Evolutionary conservation across 2,329 filamentous ascomycete species (phyloP), one percentile per base, ranked within the genome.

Genomic region (Xenosphaeropsis pyriputrescens): DNA sequence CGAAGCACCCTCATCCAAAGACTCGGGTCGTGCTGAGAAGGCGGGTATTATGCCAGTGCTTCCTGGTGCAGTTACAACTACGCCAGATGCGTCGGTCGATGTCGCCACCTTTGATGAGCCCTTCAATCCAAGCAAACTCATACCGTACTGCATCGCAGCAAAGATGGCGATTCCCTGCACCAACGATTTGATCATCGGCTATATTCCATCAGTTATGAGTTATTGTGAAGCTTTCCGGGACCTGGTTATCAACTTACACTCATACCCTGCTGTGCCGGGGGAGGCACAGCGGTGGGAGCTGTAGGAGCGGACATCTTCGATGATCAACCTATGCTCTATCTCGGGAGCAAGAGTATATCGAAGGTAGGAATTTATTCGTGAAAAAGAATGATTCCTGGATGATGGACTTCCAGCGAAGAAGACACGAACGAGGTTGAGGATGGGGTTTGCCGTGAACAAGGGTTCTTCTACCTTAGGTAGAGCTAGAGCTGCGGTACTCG

Each of bases 11-110:
- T 74, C 66, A 59, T 76, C 57, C 52, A 77, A 62, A 41, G 58
- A 55, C 42, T 65, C 58, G n/a, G 81, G 78, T 37, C 81, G 72
- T 43, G 78, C 64, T 38, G 67, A 63, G 54, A 76, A 86, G 14
- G 75, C 60, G 18, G 79, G 77, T 39, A 85, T 75, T 15, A 62
- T 62, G 36, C 61, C 68, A 19, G 63, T 64, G 48, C 70, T 73
- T 38, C 62, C 60, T 33, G 70, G 63, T 16, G 75, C 66, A 42
- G 63, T 63, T 45, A 76, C 61, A 13, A 62, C 47, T 34, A 70
- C 63, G 41, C 73, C 74, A 39, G 70, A 63, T 41, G 70, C 63
- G 48, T 63, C 64, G 15, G 64, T 60, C 22, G 64, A 58, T 37
- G 67, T 62, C 16, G 18, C 14, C 36, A 62, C 64, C 34, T 60